Evolutionary conservation across 129 eudicot genomes (phyloP).

Genomic region (Ambrosia trifida): DNA sequence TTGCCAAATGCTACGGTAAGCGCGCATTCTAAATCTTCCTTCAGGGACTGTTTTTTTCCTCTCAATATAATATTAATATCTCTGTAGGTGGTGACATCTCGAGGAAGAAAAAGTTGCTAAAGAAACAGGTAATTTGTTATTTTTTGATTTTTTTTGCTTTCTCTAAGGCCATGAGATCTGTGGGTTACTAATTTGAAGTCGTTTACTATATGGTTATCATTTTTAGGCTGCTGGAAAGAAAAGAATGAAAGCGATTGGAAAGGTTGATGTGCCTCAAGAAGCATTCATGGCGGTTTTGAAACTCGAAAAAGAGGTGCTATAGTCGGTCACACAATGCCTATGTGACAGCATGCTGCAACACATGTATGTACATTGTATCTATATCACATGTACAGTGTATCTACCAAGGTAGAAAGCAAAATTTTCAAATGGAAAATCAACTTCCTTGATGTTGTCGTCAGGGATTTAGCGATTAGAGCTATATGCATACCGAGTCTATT

Average conservation of each 20-base stretch:
- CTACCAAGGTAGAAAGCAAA: constrained; percentile 21
- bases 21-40: background rate
- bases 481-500: background rate
- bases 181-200: background rate
- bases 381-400: constrained; percentile 34
- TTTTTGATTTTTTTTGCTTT: background rate
- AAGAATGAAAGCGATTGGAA: constrained; percentile 94
- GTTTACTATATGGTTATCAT: background rate
- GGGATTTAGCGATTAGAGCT: constrained; percentile 21
- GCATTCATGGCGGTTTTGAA: constrained; percentile 98
- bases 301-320: constrained; percentile 92
- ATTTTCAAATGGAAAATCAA: constrained; percentile 8
- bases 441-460: constrained; percentile 6
- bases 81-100: constrained; percentile 93
- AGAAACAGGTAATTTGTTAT: constrained; percentile 65
- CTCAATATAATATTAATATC: background rate
- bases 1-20: constrained; percentile 98
- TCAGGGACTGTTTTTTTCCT: background rate
- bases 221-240: constrained; percentile 96
- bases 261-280: constrained; percentile 96
- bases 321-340: constrained; percentile 17
- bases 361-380: constrained; percentile 35
- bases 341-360: constrained; percentile 4
- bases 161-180: background rate
- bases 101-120: constrained; percentile 88